phyloP scores from a whole-genome alignment of 352 stramenopile genomes.

The Globisporangium iwayamae region DNA sequence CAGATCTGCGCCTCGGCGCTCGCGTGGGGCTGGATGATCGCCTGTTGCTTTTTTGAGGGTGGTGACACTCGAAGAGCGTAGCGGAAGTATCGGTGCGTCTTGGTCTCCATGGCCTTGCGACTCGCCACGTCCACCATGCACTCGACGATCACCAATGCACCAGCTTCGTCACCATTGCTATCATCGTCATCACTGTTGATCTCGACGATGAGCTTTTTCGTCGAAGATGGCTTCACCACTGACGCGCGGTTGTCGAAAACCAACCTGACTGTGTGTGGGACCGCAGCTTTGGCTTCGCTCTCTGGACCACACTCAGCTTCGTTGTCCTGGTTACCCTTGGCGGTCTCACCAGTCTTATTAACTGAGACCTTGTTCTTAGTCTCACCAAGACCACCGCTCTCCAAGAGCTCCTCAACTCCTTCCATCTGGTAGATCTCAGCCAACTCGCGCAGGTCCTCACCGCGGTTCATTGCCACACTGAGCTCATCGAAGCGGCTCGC shows the following conservation, averaged over 20 bases:
- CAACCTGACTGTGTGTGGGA: slow-evolving; percentile 35
- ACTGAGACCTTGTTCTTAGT: background rate
- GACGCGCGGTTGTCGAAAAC: slow-evolving; percentile 32
- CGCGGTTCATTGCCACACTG: slow-evolving; percentile 39
- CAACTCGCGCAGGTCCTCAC: slow-evolving; percentile 60
- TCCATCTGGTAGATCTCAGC: slow-evolving; percentile 81
- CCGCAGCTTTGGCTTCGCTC: background rate
- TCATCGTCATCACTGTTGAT: slow-evolving; percentile 22
- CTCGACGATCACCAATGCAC: slow-evolving; percentile 25
- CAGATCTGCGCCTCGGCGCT: slow-evolving; percentile 31
- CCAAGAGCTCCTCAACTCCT: slow-evolving; percentile 72
- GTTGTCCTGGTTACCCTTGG: slow-evolving; percentile 6
- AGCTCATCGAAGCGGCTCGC: slow-evolving; percentile 43
- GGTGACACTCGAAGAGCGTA: slow-evolving; percentile 34
- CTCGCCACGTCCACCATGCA: slow-evolving; percentile 41
- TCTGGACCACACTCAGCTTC: slow-evolving; percentile 10
- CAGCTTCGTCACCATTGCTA: background rate
- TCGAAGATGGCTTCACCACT: slow-evolving; percentile 1
- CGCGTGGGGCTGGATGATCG: slow-evolving; percentile 29
- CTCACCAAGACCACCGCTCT: slow-evolving; percentile 20
- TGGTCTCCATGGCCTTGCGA: slow-evolving; percentile 53
- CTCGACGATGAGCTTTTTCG: slow-evolving; percentile 51
- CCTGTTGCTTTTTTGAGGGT: background rate
- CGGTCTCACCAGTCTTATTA: background rate
- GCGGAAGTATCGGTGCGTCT: slow-evolving; percentile 52